These are phyloP conservation scores for Gracilaria vermiculophylla DNA, from an alignment of 23 red algal genomes.

Conservation along the genomic window DNA sequence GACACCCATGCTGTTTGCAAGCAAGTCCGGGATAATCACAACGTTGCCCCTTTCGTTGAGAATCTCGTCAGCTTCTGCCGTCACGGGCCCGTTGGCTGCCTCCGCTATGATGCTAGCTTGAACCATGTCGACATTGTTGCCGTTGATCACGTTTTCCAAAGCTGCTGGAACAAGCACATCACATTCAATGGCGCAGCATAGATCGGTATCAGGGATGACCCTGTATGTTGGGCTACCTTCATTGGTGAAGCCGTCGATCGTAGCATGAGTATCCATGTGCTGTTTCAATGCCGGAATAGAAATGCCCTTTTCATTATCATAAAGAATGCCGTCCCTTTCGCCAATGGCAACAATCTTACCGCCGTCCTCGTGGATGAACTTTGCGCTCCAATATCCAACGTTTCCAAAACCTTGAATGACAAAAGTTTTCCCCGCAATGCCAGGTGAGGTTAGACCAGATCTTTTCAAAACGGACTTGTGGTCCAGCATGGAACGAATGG, in stretches of 20 bases:
- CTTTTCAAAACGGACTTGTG: conserved; percentile 37
- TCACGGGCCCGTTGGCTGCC: conserved; percentile 93
- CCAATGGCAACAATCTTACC: conserved; percentile 80
- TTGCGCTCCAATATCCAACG: conserved; percentile 86
- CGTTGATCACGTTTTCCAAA: conserved; percentile 83
- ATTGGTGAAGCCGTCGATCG: conserved; percentile 65
- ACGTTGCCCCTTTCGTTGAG: conserved; percentile 70
- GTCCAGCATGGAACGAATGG: conserved; percentile 78
- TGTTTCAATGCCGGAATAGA: conserved; percentile 51
- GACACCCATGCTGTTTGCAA: conserved; percentile 94
- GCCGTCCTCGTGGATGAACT: conserved; percentile 68
- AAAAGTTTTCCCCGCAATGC: conserved; percentile 67
- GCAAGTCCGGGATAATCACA: conserved; percentile 85
- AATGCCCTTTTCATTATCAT: conserved; percentile 58
- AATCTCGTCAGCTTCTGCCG: conserved; percentile 83
- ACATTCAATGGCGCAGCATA: conserved; percentile 52
- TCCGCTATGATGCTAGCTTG: conserved; percentile 84
- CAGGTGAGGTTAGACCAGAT: conserved; percentile 25
- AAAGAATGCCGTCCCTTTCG: conserved; percentile 86
- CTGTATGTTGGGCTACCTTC: conserved; percentile 51
- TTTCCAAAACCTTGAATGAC: conserved; percentile 94
- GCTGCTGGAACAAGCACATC: conserved; percentile 95
- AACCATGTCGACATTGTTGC: conserved; percentile 66
- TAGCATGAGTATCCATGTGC: conserved; percentile 31
- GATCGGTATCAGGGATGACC: conserved; percentile 37